Percentiles rank a stretch among this genome's conserved stretches.
Conservation (phyloP, 345 rosid species). For the Salix caprea region DNA sequence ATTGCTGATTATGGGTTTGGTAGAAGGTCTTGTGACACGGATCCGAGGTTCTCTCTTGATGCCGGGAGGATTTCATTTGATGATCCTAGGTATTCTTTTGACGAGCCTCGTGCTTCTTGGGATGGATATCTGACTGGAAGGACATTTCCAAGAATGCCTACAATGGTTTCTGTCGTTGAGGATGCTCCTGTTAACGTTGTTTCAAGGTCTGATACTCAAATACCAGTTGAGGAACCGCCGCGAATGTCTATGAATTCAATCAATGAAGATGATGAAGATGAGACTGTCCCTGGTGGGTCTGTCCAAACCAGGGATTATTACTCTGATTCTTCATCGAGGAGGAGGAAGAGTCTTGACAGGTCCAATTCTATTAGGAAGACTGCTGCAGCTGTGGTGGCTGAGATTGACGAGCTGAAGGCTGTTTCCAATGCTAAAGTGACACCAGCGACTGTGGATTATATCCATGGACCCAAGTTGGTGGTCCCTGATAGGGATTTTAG, state of each 20-base stretch:
- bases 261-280: conserved; percentile 52
- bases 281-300: conserved; percentile 76
- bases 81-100: conserved; percentile 81
- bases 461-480: conserved; percentile 40
- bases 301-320: conserved; percentile 89
- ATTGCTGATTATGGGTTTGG: conserved; percentile 95
- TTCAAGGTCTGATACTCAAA: conserved; percentile 59
- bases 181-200: conserved; percentile 72
- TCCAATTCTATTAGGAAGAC: conserved; percentile 70
- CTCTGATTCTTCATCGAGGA: conserved; percentile 64
- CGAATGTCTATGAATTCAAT: conserved; percentile 25
- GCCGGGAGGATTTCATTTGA: conserved; percentile 76
- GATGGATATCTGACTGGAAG: conserved; percentile 82
- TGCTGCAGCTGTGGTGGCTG: conserved; percentile 75
- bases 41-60: conserved; percentile 90
- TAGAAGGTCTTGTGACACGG: conserved; percentile 95
- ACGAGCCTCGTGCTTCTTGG: conserved; percentile 97
- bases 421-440: conserved; percentile 68
- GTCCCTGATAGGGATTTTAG: conserved; percentile 46
- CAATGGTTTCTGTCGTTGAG: conserved; percentile 88
- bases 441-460: conserved; percentile 50
- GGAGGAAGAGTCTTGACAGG: conserved; percentile 89
- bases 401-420: conserved; percentile 65
- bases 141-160: conserved; percentile 69
- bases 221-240: conserved; percentile 66